Evolutionary conservation across 768 basidiomycete genomes (phyloP), one percentile per base, ranked within the genome.

Genomic region (Boletales sp.): DNA sequence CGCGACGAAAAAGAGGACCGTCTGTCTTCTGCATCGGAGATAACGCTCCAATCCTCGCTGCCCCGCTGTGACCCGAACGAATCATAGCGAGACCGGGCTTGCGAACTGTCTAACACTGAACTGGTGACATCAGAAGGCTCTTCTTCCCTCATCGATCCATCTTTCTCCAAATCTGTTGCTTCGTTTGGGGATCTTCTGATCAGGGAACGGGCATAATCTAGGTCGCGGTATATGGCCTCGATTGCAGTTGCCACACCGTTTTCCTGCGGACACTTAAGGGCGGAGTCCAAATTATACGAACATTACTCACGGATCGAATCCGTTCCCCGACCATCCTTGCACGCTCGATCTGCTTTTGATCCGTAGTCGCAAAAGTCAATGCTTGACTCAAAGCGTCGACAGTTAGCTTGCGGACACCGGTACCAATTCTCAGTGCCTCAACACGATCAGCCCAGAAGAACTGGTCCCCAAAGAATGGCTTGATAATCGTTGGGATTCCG

Each of bases 381-480:
- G 95, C 94, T 9, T 90, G 85, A 14, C 86, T 80, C 49, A 99
- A 71, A 42, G 74, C 74, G 14, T 89, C 81, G 13, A 86, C 84
- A 11, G 89, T 93, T 48, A 98, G 74, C 68, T 94, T 95, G 58
- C 90, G 82, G 44, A 99, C 85, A 45, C 87, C 83, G 30, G 84
- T 78, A 40, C 95, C 96, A 43, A 98, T 83, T 34, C 94, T 94
- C 37, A 99, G 78, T 2, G 94, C 92, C 67, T 96, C 93, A n/a
- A 97, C 92, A 28, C 95, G 86, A 68, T 99, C 92, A 4, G 92
- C 91, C 93, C 93, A 98, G 72, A 97, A 95, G 66, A 87, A 91
- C 61, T 97, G 94, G 66, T 97, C 94, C 3, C 96, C 95, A 60
- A 98, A 99, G 79, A 98, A 99, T 0, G 96, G 95, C 55, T 85